Percentiles rank a stretch among this genome's conserved stretches.
Conservation (phyloP, 2,329 filamentous ascomycete species). For the Aspergillus sergii region DNA sequence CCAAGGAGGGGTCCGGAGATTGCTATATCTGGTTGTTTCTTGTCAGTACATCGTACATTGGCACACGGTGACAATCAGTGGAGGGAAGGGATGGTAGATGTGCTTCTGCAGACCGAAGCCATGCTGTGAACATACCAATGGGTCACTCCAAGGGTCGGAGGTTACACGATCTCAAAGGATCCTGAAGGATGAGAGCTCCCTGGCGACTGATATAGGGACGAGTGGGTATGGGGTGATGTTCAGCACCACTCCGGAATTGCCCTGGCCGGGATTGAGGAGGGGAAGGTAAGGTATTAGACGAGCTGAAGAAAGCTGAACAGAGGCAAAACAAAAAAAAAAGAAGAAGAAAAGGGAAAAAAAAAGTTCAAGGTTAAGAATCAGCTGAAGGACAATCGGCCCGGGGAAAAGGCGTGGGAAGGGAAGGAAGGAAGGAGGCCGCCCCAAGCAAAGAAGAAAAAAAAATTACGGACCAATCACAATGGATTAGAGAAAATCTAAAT, state of each 20-base stretch:
- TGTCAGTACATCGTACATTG: not conserved
- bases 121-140: constrained; percentile 10
- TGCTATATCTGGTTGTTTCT: not conserved
- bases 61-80: too few relatives aligned
- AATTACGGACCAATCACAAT: not conserved
- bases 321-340: constrained; percentile 6
- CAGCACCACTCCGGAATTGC: constrained; percentile 1
- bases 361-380: constrained; percentile 7
- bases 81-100: not conserved
- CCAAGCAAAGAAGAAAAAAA: constrained; percentile 17
- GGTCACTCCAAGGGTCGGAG: not conserved
- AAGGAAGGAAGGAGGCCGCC: not conserved
- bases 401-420: not conserved
- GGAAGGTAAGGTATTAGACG: not conserved
- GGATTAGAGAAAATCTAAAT: not conserved
- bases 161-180: constrained; percentile 6
- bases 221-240: constrained; percentile 9
- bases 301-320: constrained; percentile 4
- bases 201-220: constrained; percentile 7
- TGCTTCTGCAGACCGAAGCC: not conserved
- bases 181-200: constrained; percentile 13
- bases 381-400: constrained; percentile 1
- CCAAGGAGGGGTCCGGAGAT: not conserved
- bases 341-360: constrained; percentile 2
- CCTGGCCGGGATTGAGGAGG: not conserved